Percentiles rank a stretch among this genome's conserved stretches.
phyloP scores from a whole-genome alignment of 768 basidiomycete species.

The Collybiopsis confluens region DNA sequence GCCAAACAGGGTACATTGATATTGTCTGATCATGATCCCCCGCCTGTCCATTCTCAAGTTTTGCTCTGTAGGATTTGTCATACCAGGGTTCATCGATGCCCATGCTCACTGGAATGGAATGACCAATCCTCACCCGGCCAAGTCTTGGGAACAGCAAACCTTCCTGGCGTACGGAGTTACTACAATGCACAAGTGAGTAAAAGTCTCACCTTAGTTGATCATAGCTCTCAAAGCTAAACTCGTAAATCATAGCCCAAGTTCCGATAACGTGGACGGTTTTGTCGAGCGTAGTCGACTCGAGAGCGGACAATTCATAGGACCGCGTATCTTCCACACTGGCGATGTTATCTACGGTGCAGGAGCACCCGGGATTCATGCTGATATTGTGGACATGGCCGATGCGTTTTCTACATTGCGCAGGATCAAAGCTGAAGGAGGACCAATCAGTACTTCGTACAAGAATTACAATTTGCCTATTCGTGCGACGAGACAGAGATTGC shows the following conservation, averaged over 20 bases:
- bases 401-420: constrained; percentile 62
- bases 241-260: constrained; percentile 53
- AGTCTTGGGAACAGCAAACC: constrained; percentile 71
- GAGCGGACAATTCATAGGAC: constrained; percentile 63
- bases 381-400: constrained; percentile 57
- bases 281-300: constrained; percentile 66
- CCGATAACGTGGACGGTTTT: constrained; percentile 57
- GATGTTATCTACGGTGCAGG: constrained; percentile 59
- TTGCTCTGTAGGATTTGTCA: constrained; percentile 45
- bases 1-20: constrained; percentile 52
- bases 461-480: constrained; percentile 71
- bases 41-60: constrained; percentile 5
- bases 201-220: too few species aligned
- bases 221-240: too few species aligned
- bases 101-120: constrained; percentile 74
- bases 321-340: constrained; percentile 71
- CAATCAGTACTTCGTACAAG: constrained; percentile 70
- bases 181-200: constrained; percentile 68
- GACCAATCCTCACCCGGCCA: constrained; percentile 47
- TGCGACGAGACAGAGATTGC: constrained; percentile 63
- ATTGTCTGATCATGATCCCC: not conserved
- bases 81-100: constrained; percentile 73
- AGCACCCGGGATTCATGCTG: constrained; percentile 45
- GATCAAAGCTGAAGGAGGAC: constrained; percentile 70
- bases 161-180: constrained; percentile 78